These are phyloP conservation scores for Mycosarcoma maydis DNA, from an alignment of 1,284 basidiomycete genomes.

Conservation along the genomic window DNA sequence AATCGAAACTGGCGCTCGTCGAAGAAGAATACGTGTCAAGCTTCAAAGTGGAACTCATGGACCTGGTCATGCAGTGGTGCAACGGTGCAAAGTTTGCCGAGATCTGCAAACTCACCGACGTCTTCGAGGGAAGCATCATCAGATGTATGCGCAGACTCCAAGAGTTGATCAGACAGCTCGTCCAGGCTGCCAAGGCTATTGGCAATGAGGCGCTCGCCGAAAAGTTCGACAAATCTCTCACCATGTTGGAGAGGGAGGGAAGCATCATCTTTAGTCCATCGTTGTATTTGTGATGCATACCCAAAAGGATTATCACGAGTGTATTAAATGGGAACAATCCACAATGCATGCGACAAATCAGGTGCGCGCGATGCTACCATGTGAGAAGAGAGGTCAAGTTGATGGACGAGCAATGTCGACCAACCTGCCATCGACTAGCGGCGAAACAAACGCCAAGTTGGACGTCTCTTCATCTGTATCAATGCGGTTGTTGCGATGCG, in stretches of 20 bases:
- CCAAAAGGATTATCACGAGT: neutral
- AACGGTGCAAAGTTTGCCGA: constrained; percentile 95
- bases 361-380: too few relatives aligned
- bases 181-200: constrained; percentile 91
- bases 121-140: constrained; percentile 85
- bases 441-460: constrained; percentile 55
- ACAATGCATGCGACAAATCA: too few relatives aligned
- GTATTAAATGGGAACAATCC: too few relatives aligned
- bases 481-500: too few relatives aligned
- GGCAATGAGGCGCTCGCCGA: constrained; percentile 86
- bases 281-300: constrained; percentile 22
- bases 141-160: constrained; percentile 92
- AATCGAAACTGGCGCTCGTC: constrained; percentile 85
- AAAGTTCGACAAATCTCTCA: constrained; percentile 60
- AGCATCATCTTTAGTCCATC: constrained; percentile 65
- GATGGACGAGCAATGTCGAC: constrained; percentile 43
- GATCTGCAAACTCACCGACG: constrained; percentile 95
- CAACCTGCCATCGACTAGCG: constrained; percentile 54
- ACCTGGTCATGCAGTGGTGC: constrained; percentile 96
- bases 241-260: constrained; percentile 60
- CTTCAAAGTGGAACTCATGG: constrained; percentile 99
- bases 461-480: constrained; percentile 23
- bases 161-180: constrained; percentile 95
- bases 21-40: constrained; percentile 95
- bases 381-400: neutral